phyloP scores from a whole-genome alignment of 2,329 filamentous ascomycete species.

The Ustilaginoidea virens region DNA sequence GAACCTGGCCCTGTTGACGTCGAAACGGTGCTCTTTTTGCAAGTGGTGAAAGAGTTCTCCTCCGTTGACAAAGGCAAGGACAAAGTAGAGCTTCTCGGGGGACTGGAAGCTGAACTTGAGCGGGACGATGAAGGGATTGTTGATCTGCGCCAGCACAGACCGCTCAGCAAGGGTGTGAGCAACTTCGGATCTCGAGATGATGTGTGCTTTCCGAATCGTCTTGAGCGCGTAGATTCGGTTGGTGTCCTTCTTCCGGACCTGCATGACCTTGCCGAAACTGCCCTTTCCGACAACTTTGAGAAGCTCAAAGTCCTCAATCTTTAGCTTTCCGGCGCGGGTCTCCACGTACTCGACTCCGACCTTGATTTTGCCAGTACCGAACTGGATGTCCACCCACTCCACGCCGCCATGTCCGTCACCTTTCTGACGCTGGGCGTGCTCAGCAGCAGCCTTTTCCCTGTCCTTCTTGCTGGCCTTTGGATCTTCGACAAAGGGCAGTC shows the following conservation, averaged over 20 bases:
- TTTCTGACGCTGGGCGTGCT: conserved; percentile 40
- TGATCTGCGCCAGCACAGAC: conserved; percentile 97
- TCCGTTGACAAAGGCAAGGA: conserved; percentile 93
- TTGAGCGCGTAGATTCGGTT: conserved; percentile 96
- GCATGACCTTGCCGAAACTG: conserved; percentile 98
- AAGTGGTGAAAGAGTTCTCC: conserved; percentile 96
- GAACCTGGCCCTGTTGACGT: conserved; percentile 91
- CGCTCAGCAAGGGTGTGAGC: conserved; percentile 91
- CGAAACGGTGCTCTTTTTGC: conserved; percentile 92
- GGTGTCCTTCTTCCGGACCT: conserved; percentile 96
- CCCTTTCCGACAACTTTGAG: conserved; percentile 97
- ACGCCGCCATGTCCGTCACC: conserved; percentile 51
- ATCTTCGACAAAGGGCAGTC: conserved; percentile 55
- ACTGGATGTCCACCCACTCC: conserved; percentile 83
- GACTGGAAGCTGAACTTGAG: conserved; percentile 99
- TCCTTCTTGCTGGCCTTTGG: conserved; percentile 77
- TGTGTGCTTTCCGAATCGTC: conserved; percentile 98
- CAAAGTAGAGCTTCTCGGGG: conserved; percentile 94
- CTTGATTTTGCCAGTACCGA: conserved; percentile 76
- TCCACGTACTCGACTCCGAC: conserved; percentile 93
- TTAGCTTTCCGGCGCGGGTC: conserved; percentile 75
- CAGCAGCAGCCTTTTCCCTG: conserved; percentile 58
- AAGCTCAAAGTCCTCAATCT: conserved; percentile 93
- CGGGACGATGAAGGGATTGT: conserved; percentile 98
- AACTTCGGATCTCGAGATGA: conserved; percentile 95